Evolutionary conservation across 345 rosid species (phyloP).

Genomic region (Raphanus raphanistrum): DNA sequence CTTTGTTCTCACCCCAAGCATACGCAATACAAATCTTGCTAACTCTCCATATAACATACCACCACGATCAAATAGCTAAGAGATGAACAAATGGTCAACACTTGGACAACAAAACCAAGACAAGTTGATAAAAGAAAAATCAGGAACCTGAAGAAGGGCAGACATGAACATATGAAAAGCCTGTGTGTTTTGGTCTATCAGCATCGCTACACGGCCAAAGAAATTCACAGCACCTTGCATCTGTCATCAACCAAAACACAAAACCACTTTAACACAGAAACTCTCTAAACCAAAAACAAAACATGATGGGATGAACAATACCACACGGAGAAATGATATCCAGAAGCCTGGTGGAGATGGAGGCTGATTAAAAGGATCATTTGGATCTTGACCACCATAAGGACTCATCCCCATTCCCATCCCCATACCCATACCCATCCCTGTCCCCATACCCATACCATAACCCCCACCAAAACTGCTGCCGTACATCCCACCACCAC

Average conservation of each 20-base stretch:
- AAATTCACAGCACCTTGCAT: slow-evolving; percentile 84
- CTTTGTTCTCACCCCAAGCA: slow-evolving; percentile 80
- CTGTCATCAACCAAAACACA: slow-evolving; percentile 43
- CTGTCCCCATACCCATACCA: slow-evolving; percentile 53
- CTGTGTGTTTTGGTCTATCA: slow-evolving; percentile 87
- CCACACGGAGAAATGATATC: slow-evolving; percentile 94
- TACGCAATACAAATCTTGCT: slow-evolving; percentile 86
- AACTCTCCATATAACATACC: slow-evolving; percentile 91
- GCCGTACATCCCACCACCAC: background rate
- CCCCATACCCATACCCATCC: slow-evolving; percentile 18
- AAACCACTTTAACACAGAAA: background rate
- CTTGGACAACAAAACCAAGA: background rate
- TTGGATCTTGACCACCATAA: slow-evolving; percentile 88
- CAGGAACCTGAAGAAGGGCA: slow-evolving; percentile 84
- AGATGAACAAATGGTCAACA: slow-evolving; percentile 25
- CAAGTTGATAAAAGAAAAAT: background rate
- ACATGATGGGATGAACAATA: slow-evolving; percentile 31
- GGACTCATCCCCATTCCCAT: slow-evolving; percentile 82
- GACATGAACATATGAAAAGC: slow-evolving; percentile 92
- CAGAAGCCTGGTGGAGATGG: slow-evolving; percentile 96
- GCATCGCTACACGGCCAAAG: slow-evolving; percentile 76
- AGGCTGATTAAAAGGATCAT: slow-evolving; percentile 78
- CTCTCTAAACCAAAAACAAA: background rate
- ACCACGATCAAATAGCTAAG: slow-evolving; percentile 90
- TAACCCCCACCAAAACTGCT: background rate